Base-by-base conservation (phyloP, 495 filamentous ascomycete species). In the Podospora sp. region DNA sequence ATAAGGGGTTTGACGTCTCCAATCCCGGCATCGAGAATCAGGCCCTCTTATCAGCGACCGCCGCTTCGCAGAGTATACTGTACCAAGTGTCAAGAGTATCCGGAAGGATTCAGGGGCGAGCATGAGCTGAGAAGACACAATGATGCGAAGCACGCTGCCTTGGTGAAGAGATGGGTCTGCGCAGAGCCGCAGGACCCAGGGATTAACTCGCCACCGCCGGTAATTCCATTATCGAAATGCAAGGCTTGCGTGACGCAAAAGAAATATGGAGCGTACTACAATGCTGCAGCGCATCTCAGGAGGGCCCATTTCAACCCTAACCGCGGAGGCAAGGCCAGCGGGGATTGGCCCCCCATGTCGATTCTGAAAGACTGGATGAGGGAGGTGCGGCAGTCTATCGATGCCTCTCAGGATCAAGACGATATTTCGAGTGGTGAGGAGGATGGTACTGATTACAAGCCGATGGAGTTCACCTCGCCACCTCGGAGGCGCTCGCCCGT, bases 251-350 rank as follows among this genome's bases (percentile, higher is more conserved):
- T 87, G 21, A 90, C 85, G 51, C 77, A 83, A 63, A 88, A 89
- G 65, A 95, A 95, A 73, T 99, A 99, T 71, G 91, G 91, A 0
- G 93, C 91, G n/a, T 97, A 99, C 76, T 97, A 99, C 72, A 99
- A 99, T 69, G 94, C 94, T 2, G 93, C 94, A 11, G 94, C 94
- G 6, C 95, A 98, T 77, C 83, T 99, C 11, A 87, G 94, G 35
- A 86, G 95, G 26, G 92, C 92, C 16, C 95, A 99, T 73, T 99
- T 97, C 81, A 80, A 84, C 50, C 82, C 92, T 70, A 83, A 87
- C 61, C 85, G 92, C 46, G 92, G 91, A 35, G 93, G 93, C 16
- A 95, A 94, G 73, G 92, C 91, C 1, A 93, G 92, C 59, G 93
- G 93, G 0, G 90, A 93, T 65, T 88, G 89, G 77, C 93, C 93